These are phyloP conservation scores for Phytomonas francai DNA, from an alignment of 208 protist genomes.

Conservation along the genomic window DNA sequence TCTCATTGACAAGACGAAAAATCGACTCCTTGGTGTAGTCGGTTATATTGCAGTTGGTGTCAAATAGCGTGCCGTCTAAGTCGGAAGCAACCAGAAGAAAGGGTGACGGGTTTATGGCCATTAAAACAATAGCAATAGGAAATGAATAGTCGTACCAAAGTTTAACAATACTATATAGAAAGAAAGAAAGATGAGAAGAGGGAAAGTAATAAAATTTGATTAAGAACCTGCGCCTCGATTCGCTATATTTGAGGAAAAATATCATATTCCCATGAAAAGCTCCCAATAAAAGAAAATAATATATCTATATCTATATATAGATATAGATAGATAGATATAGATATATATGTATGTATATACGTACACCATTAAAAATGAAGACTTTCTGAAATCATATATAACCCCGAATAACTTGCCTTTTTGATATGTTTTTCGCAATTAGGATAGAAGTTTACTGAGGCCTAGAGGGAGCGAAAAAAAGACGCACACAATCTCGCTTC, in stretches of 20 bases:
- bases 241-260: not conserved
- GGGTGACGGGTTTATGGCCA: not conserved
- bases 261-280: not conserved
- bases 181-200: not conserved
- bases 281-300: no score
- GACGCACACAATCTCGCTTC: not conserved
- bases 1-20: conserved; percentile 24
- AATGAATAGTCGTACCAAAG: not conserved
- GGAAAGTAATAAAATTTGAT: not conserved
- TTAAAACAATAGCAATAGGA: conserved; percentile 2
- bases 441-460: not conserved
- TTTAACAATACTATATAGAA: not conserved
- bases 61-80: conserved; percentile 61
- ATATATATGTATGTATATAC: no score
- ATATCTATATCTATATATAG: no score
- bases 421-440: not conserved
- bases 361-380: no score
- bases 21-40: conserved; percentile 34
- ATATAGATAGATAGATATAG: no score
- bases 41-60: conserved; percentile 21
- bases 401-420: no score
- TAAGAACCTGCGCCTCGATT: not conserved
- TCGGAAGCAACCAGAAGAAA: conserved; percentile 55
- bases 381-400: no score
- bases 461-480: not conserved